Evolutionary conservation across 257 asterid species (phyloP), one percentile per base, ranked within the genome.

Genomic region (Solanum arcanum): DNA sequence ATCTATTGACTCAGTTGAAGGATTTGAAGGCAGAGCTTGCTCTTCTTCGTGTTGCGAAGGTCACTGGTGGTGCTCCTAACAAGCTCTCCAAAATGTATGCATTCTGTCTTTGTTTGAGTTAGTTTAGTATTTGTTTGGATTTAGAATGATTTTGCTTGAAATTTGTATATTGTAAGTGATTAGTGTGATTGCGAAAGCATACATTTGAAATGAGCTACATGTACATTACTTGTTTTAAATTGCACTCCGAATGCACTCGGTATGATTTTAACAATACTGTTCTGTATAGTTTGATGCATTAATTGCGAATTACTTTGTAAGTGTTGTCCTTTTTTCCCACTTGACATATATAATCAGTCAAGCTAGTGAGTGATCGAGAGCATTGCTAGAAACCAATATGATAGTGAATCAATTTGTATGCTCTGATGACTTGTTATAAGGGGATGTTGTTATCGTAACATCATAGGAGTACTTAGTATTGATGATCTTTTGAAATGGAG

Each of bases 31-130:
- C 92, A 83, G 94, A 93, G 92, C 92, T 92, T 23, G 89, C 94
- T 52, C 75, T 90, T 88, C 94, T 93, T 47, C 92, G 94, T 9
- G 95, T 91, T 59, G 94, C 95, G 0, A 92, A 93, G 86, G 95
- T 93, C 42, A 93, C 95, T 56, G 94, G 94, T 52, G 95, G 95
- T 87, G 94, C 95, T 44, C 94, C 95, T 1, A 92, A 92, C 92
- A 93, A 93, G 93, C 93, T 93, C 44, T 93, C 92, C 31, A 93
- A 93, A 49, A 93, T 93, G 86, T 56, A 56, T 18, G 64, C n/a
- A 7, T 18, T 56, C 64, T 18, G n/a, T 56, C 2, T 56, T 7
- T 56, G 64, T 56, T 56, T 56, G 64, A 56, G 64, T 18, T 56
- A 56, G n/a, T 18, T 18, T 56, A 18, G 3, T 56, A 56, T 1